A percentile compares a stretch with the other conserved stretches of the same genome.
Evolutionary conservation across 768 basidiomycete species (phyloP).

Genomic region (Russula foetens): DNA sequence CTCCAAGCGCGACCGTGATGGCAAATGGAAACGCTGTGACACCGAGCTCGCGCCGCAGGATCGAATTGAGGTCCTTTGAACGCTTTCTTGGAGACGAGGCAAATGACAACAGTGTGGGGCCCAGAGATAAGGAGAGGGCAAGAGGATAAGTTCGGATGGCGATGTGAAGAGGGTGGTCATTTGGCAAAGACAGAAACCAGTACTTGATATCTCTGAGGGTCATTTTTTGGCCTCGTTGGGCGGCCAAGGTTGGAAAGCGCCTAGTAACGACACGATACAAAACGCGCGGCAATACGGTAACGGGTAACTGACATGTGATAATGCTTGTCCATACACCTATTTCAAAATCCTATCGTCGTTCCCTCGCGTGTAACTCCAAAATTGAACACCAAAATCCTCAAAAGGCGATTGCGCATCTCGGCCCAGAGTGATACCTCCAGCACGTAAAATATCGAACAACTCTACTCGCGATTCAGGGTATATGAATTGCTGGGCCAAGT

Average conservation of each 20-base stretch:
- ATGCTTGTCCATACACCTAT: too few relatives aligned
- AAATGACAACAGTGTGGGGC: conserved; percentile 53
- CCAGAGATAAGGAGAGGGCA: conserved; percentile 55
- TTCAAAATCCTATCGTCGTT: background rate
- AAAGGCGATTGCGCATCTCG: conserved; percentile 28
- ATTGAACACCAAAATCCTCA: conserved; percentile 35
- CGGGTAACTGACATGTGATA: conserved; percentile 6
- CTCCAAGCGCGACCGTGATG: conserved; percentile 55
- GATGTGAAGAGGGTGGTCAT: conserved; percentile 46
- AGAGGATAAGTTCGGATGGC: conserved; percentile 62
- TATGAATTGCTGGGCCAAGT: conserved; percentile 51
- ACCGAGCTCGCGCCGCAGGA: conserved; percentile 50
- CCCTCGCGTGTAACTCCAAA: conserved; percentile 52
- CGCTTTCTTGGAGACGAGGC: conserved; percentile 28
- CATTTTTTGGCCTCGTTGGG: background rate
- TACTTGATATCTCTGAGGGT: background rate
- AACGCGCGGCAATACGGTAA: background rate
- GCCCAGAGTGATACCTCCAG: conserved; percentile 28
- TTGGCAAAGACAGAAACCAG: conserved; percentile 15
- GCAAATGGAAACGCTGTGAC: conserved; percentile 62
- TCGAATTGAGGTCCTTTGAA: conserved; percentile 26
- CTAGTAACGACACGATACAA: too few relatives aligned
- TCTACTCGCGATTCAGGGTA: conserved; percentile 70
- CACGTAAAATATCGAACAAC: conserved; percentile 46
- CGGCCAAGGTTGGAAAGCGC: too few relatives aligned